Evolutionary conservation across 345 rosid genomes (phyloP).

Genomic region (Eucalyptus virginea): DNA sequence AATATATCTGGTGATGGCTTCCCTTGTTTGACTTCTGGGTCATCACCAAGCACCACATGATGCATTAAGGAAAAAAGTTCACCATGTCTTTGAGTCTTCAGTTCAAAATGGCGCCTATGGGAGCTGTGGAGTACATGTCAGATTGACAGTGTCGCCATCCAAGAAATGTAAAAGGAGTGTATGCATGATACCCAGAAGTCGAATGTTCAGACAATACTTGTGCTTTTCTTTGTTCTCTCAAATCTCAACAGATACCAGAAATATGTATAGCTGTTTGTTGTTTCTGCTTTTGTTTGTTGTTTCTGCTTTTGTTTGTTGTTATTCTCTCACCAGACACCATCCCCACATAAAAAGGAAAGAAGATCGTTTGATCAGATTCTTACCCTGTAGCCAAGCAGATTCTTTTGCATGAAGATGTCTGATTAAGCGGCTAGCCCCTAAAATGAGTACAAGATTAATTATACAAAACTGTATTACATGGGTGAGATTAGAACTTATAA

Average conservation of each 20-base stretch:
- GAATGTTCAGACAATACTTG: background rate
- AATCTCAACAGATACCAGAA: background rate
- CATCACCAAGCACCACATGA: conserved; percentile 88
- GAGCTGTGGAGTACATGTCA: conserved; percentile 27
- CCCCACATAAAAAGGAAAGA: background rate
- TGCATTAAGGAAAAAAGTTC: conserved; percentile 88
- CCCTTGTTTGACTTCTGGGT: conserved; percentile 90
- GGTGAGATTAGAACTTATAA: background rate
- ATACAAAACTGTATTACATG: background rate
- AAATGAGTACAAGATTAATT: background rate
- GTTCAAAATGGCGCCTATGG: conserved; percentile 61
- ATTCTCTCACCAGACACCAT: background rate
- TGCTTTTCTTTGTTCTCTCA: background rate
- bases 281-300: background rate
- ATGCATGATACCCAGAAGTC: background rate
- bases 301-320: too few relatives aligned
- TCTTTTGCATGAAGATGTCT: conserved; percentile 71
- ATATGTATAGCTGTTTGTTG: background rate
- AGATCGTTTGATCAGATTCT: background rate
- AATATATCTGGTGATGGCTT: conserved; percentile 87
- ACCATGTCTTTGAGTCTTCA: conserved; percentile 71
- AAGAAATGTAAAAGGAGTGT: background rate
- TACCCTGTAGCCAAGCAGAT: conserved; percentile 83
- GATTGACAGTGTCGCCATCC: background rate
- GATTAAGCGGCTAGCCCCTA: conserved; percentile 74